Evolutionary conservation across 306 rosid species (phyloP), one percentile per base, ranked within the genome.

Genomic region (Styphnolobium japonicum): DNA sequence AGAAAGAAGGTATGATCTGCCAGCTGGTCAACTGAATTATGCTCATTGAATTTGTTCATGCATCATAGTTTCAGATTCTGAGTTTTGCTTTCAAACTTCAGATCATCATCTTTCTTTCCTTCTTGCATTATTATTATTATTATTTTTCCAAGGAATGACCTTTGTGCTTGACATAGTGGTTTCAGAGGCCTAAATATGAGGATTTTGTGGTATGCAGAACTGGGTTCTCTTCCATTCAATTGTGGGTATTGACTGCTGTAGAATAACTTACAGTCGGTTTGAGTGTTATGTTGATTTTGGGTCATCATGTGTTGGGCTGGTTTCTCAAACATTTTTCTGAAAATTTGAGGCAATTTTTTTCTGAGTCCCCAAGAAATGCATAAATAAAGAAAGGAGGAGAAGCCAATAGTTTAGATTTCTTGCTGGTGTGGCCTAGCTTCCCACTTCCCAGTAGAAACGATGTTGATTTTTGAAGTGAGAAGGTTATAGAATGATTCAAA

Each of bases 1-100:
- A 48, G 78, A 56, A 76, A 60, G 82, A 67, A 75, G 88, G 89
- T 84, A 68, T 67, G 83, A 72, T 86, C 84, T 84, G 0, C 45
- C 22, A 16, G 51, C 81, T 75, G 51, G 78, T 70, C 64, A 75
- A 66, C 64, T 40, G 2, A 34, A 6, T 75, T 25, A 22, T 55
- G 37, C 15, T 60, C 58, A 8, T 62, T 67, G 58, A 67, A 31
- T 62, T 45, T 36, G 71, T 82, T 81, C 3, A 10, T 66, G 65
- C 16, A 40, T 86, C 39, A 43, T 40, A 6, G 55, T 14, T 80
- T 23, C 18, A 61, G 78, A 69, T 43, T 82, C 70, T 73, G 34
- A 1, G 60, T 83, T 65, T 67, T 81, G 76, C 53, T 78, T 72
- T 31, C 55, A 40, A 12, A 27, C 23, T 68, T 70, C 67, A 23